Percentiles rank a stretch among this genome's conserved stretches.
Evolutionary conservation across 164 flowering plant genomes (phyloP).

Genomic region (Saururus chinensis): DNA sequence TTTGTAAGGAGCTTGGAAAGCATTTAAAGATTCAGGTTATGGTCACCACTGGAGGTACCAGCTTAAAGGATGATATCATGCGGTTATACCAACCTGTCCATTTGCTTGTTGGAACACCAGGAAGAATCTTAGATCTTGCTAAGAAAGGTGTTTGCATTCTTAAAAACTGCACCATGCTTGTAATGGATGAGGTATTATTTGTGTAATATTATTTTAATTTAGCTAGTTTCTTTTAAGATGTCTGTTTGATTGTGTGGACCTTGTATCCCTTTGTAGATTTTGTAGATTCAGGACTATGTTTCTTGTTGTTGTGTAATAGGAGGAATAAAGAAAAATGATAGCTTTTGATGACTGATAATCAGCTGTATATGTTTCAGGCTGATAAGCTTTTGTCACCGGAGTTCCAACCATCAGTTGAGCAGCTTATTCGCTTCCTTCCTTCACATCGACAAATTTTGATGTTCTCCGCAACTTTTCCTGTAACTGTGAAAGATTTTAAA

Average conservation of each 20-base stretch:
- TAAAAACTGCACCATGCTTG: slow-evolving; percentile 83
- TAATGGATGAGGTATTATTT: slow-evolving; percentile 86
- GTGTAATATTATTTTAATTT: not conserved
- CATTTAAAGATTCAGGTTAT: slow-evolving; percentile 89
- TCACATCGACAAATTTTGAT: slow-evolving; percentile 72
- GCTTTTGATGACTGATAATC: not conserved
- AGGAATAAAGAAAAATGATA: not conserved
- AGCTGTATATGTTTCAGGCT: slow-evolving; percentile 42
- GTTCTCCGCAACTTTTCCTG: slow-evolving; percentile 99
- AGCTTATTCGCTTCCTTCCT: slow-evolving; percentile 73
- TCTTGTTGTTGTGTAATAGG: not conserved
- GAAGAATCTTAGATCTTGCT: slow-evolving; percentile 90
- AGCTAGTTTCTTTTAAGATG: too few species aligned
- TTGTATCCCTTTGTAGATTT: not conserved
- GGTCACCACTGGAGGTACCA: slow-evolving; percentile 98
- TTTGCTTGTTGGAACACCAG: slow-evolving; percentile 97
- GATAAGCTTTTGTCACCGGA: slow-evolving; percentile 95
- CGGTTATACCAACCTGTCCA: slow-evolving; percentile 97
- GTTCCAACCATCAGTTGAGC: slow-evolving; percentile 90
- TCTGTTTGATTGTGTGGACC: not conserved
- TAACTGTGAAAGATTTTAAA: slow-evolving; percentile 87
- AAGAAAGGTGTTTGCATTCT: slow-evolving; percentile 82
- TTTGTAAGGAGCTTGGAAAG: slow-evolving; percentile 95
- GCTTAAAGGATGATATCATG: slow-evolving; percentile 97
- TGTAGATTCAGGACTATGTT: not conserved